Percentiles rank a stretch among this genome's conserved stretches.
phyloP scores from a whole-genome alignment of 2,329 filamentous ascomycete species.

The Nigrospora sphaerica region DNA sequence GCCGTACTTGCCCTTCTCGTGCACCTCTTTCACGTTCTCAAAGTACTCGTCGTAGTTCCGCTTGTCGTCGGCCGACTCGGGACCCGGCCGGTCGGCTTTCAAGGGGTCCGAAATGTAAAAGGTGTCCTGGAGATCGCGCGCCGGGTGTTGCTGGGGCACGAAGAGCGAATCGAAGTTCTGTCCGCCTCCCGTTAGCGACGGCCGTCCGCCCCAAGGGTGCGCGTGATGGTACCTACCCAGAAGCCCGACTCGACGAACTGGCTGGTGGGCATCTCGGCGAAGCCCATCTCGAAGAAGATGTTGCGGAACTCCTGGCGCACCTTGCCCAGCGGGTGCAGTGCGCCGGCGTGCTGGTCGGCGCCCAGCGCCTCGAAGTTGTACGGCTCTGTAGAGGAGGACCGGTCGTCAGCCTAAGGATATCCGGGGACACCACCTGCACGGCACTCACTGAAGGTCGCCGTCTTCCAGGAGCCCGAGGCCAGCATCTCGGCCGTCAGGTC shows the following conservation, averaged over 20 bases:
- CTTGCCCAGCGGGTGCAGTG: conserved; percentile 75
- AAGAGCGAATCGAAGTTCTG: conserved; percentile 90
- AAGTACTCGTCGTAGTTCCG: conserved; percentile 79
- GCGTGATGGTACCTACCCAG: conserved; percentile 45
- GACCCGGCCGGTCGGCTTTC: conserved; percentile 60
- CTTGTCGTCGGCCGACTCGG: conserved; percentile 46
- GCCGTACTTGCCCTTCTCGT: conserved; percentile 86
- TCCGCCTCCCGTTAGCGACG: background rate
- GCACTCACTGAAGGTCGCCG: conserved; percentile 62
- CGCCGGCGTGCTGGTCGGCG: conserved; percentile 53
- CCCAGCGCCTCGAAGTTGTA: conserved; percentile 50
- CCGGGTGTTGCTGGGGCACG: conserved; percentile 95
- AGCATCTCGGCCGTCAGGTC: conserved; percentile 95
- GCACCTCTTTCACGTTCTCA: conserved; percentile 79
- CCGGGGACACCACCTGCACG: too few species aligned
- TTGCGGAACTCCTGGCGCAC: conserved; percentile 92
- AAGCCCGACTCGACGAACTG: conserved; percentile 93
- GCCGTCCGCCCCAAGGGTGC: background rate
- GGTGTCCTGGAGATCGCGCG: conserved; percentile 93
- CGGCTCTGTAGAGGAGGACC: conserved; percentile 34
- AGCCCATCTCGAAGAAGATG: conserved; percentile 99
- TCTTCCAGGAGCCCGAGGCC: conserved; percentile 82
- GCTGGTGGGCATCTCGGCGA: conserved; percentile 95
- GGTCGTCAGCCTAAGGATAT: too few species aligned
- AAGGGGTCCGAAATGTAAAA: conserved; percentile 95